phyloP scores from a whole-genome alignment of 2,329 filamentous ascomycete species.

The Graphilbum ipis-grandicollis region DNA sequence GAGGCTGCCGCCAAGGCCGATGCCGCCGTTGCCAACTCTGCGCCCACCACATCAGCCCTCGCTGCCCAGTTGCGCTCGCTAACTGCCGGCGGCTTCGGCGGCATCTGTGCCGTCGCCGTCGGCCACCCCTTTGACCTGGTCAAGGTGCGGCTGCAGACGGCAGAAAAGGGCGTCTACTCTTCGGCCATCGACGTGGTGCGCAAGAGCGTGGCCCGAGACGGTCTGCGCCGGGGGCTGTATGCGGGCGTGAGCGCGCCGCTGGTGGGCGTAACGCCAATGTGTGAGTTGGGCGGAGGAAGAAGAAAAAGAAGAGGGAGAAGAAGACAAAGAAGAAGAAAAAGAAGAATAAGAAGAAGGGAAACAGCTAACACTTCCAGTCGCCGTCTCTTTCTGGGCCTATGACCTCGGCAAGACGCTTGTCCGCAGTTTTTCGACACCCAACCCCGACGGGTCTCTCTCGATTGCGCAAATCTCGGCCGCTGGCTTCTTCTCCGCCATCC shows the following conservation, averaged over 20 bases:
- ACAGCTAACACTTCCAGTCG: constrained; percentile 26
- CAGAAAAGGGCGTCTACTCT: constrained; percentile 81
- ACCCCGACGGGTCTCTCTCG: constrained; percentile 52
- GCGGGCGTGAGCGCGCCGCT: constrained; percentile 93
- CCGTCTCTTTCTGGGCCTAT: constrained; percentile 70
- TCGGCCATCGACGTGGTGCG: constrained; percentile 81
- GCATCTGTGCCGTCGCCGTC: constrained; percentile 83
- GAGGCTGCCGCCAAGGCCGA: constrained; percentile 1
- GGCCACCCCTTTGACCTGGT: constrained; percentile 96
- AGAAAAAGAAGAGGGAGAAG: too few relatives aligned
- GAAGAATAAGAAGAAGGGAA: too few relatives aligned
- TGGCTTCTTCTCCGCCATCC: constrained; percentile 93
- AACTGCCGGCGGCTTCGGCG: constrained; percentile 79
- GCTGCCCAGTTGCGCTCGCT: constrained; percentile 55
- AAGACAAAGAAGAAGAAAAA: too few relatives aligned
- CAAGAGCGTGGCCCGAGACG: constrained; percentile 77
- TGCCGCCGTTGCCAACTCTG: not conserved
- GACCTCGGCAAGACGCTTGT: constrained; percentile 89
- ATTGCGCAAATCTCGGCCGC: constrained; percentile 81
- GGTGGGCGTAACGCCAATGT: constrained; percentile 96
- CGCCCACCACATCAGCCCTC: constrained; percentile 7
- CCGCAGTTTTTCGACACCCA: constrained; percentile 43
- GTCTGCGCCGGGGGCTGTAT: constrained; percentile 65
- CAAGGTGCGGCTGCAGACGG: constrained; percentile 93
- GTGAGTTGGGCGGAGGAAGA: too few relatives aligned